Evolutionary conservation across 441 rosid genomes (phyloP), one percentile per base, ranked within the genome.

Genomic region (Adansonia grandidieri): DNA sequence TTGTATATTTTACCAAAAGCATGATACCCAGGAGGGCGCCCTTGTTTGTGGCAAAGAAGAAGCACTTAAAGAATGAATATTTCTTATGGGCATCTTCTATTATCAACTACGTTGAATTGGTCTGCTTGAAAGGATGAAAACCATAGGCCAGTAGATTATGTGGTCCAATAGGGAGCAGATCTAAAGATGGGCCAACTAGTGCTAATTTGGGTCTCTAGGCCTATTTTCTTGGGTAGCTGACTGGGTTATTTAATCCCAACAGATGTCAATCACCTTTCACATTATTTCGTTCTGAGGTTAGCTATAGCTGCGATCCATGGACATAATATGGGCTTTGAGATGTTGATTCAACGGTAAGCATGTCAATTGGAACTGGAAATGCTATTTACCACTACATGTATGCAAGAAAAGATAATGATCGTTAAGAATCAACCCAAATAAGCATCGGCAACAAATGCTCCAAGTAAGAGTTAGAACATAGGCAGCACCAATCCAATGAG

Each of bases 361-460:
- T 32, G 40, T 32, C 40, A 2, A 2, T 57, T 2, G 5, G 7
- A 9, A 56, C 17, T 6, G 22, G 22, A 57, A 57, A 50, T 14
- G 20, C 47, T 28, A 54, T 17, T 11, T 80, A 89, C 91, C 65
- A 78, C 60, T 0, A 86, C 77, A 73, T 87, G 88, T 56, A 89
- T 24, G 82, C 77, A 80, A 53, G 90, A 88, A 84, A 91, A 91
- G 75, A 78, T 15, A 2, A 88, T 69, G 71, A 87, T 84, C 66
- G 89, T 89, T 70, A 62, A 63, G 71, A 86, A 87, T 22, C 92
- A 84, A 61, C 95, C 92, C 47, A 91, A 75, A 51, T 89, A 88
- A 60, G 91, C 82, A 74, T 91, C 92, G 7, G 93, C 91, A 1
- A 88, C 1, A 76, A 91, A 91, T 10, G 93, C 92, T 44, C 93